Base-by-base conservation (phyloP, 208 protist genomes). In the Crithidia brevicula region DNA sequence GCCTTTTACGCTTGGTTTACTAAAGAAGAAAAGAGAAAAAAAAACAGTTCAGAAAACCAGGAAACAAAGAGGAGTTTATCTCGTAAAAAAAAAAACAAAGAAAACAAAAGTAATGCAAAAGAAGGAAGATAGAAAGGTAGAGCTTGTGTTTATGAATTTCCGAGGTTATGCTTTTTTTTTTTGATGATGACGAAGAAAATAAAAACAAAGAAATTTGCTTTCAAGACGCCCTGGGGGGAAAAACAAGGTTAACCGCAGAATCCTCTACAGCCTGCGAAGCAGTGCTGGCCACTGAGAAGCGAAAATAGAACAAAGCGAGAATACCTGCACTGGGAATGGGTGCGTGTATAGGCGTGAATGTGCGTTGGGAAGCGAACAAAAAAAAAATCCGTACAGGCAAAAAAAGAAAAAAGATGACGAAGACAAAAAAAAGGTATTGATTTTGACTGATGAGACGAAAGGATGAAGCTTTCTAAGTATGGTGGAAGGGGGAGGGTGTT, bases 391-490 rank as follows among this genome's bases (percentile, higher is more conserved):
- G 25, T 22, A 51, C 1, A 40, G 50, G 8, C 25, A 18, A 34
- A 45, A 16, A 67, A 20, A 15, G 27, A 9, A 7, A 72, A 54
- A 67, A 69, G 31, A 57, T 13, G 33, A 64, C 42, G 33, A 34
- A 53, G 47, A 52, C 30, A 60, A 47, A 15, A 60, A 60, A 33
- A 60, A 62, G 59, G 59, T 65, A 65, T 65, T 65, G 59, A 65
- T 54, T 22, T 38, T 54, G 45, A 65, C 59, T 65, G 59, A 65
- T 65, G 45, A 43, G 33, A 33, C 33, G 23, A 54, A 52, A 13
- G 52, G 11, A 43, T 65, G 59, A 22, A 54, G n/a, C 46, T 65
- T 65, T 42, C 45, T 52, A 2, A 25, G 40, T n/a, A n/a, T n/a
- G n/a, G n/a, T n/a, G n/a, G n/a, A n/a, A n/a, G n/a, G n/a, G n/a